Evolutionary conservation across 2,329 filamentous ascomycete genomes (phyloP), one percentile per base, ranked within the genome.

Genomic region (Coleophoma crateriformis): DNA sequence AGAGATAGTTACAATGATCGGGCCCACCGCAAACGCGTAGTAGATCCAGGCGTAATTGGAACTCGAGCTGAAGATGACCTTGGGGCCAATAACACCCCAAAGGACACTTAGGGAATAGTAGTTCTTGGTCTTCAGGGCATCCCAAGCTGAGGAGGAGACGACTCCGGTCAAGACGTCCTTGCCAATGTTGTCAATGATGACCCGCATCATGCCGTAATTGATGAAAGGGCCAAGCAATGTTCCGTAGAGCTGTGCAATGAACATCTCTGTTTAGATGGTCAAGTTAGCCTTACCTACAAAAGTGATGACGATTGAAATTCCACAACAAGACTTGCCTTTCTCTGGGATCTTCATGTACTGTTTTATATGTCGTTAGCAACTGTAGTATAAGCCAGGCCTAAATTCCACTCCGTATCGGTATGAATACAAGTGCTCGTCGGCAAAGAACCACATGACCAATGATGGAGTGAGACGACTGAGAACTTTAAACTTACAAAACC

Each of bases 341-440:
- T 67, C 64, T 7, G 66, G 66, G 19, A 68, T 65, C 50, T 67
- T 68, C 64, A 68, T 68, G 56, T 67, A 68, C 27, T 27, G 6
- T 27, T 27, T 7, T 10, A 27, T 27, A 10, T 27, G 5, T 27
- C 2, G 27, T 27, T 27, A 27, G 27, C 27, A 7, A 27, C 6
- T 27, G 27, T 27, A 27, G 8, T 27, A 10, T 7, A 27, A 27
- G 8, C 8, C 27, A 27, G 6, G 8, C 2, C 27, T 4, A 10
- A 19, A 27, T 27, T 27, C 8, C 8, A 27, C 27, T 27, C 8
- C 6, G 5, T 27, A 27, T 27, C 27, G 27, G 7, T 10, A 10
- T 27, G 27, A 2, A 10, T 10, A 3, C 6, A 10, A 7, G 27
- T 27, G 27, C 27, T 27, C 27, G 5, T 27, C 7, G 27, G 27